phyloP scores from a whole-genome alignment of 2,329 filamentous ascomycete species.

The Didymella pomorum region DNA sequence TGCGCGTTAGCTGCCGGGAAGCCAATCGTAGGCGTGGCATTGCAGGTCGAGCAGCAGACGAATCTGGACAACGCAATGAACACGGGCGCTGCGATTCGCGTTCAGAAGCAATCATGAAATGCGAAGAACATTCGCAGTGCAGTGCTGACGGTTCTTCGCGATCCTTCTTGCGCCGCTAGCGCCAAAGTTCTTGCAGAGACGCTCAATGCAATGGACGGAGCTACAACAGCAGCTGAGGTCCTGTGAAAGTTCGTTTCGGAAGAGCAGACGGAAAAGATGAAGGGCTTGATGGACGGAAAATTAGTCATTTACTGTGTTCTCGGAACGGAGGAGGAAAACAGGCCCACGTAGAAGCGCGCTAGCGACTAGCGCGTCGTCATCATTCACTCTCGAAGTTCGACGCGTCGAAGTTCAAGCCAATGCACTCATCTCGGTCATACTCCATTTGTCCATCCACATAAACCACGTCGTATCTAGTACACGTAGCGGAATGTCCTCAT shows the following conservation, averaged over 20 bases:
- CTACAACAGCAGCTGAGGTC: not conserved
- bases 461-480: not conserved
- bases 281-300: not conserved
- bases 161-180: not conserved
- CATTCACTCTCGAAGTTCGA: not conserved
- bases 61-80: not conserved
- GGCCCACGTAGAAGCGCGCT: not conserved
- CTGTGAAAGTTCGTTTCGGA: not conserved
- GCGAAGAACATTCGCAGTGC: not conserved
- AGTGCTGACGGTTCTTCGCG: not conserved
- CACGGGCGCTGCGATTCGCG: not conserved
- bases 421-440: constrained; percentile 59
- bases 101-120: not conserved
- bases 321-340: too few relatives aligned
- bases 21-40: not conserved
- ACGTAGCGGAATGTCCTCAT: not conserved
- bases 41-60: not conserved
- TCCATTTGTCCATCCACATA: constrained; percentile 34
- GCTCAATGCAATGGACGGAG: not conserved
- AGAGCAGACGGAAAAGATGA: not conserved
- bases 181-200: not conserved
- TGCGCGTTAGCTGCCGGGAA: too few relatives aligned
- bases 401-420: not conserved
- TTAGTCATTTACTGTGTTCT: too few relatives aligned
- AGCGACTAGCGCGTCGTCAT: not conserved